Base-by-base conservation (phyloP, 805 yeast species). In the Blastobotrys mokoenaii region DNA sequence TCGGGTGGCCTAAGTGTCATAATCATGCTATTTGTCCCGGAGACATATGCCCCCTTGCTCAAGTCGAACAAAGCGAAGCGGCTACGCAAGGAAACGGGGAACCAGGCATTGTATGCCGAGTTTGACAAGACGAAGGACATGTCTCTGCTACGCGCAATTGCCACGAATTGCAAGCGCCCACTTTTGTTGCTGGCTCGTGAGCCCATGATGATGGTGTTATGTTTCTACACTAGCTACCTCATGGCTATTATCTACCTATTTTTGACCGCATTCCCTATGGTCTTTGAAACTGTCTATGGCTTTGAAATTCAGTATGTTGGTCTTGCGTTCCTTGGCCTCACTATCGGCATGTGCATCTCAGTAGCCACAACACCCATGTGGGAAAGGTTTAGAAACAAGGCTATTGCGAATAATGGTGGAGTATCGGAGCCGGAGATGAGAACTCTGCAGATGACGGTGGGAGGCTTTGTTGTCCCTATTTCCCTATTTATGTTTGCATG, bases 11-110 rank as follows among this genome's bases (percentile, higher is more conserved):
- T 79, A 49, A 66, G 79, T 47, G 62, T 62, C 46, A 67, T 65
- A 56, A 68, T 80, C 4, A 73, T 66, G n/a, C 62, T 58, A 3
- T 50, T 68, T 51, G 76, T 69, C 46, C 82, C 73, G 5, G 96
- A 86, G 64, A 86, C 85, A 0, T 79, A 81, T 63, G 84, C 90
- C 2, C 95, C 96, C 6, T 86, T 80, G 6, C 80, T 87, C 44
- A 67, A 84, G 50, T 80, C 79, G 57, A 72, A 59, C 43, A 76
- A 81, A 61, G 95, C 95, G 17, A 65, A 64, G 47, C 72, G 65
- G 56, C 58, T 84, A 51, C 77, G 95, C 14, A 53, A 51, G 25
- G 48, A 48, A 10, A 66, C 71, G 1, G 72, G 72, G 1, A 67
- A 71, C 49, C 43, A 54, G 7, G 50, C 58, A 4, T 60, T 59